Percentiles rank a stretch among this genome's conserved stretches.
Evolutionary conservation across 208 protist genomes (phyloP).

Genomic region (Crithidia expoeki): DNA sequence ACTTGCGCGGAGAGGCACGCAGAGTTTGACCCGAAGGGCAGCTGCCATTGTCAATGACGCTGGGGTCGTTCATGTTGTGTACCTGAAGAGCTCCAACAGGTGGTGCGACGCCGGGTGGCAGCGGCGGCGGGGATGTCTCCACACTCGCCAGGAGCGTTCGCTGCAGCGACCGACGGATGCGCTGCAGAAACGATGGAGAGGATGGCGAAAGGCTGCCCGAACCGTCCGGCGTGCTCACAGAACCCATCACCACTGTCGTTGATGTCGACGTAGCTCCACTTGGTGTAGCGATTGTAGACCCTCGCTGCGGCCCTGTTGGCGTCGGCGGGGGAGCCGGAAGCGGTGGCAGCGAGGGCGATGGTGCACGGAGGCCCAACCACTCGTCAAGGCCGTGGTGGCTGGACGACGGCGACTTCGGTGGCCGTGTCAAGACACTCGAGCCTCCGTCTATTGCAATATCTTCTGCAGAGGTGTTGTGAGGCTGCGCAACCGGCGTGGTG

Average conservation of each 20-base stretch:
- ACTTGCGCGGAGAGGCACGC: constrained; percentile 64
- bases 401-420: not conserved
- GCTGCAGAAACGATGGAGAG: constrained; percentile 8
- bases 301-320: not conserved
- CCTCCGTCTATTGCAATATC: not conserved
- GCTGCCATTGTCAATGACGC: not conserved
- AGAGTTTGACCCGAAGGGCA: not conserved
- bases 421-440: not conserved
- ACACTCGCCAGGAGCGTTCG: not conserved
- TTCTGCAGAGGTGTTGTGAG: not conserved
- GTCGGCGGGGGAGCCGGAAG: constrained; percentile 16
- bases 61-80: not conserved
- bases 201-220: not conserved
- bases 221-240: not conserved
- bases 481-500: constrained; percentile 6
- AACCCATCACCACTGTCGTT: not conserved
- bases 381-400: not conserved
- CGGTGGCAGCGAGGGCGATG: constrained; percentile 12
- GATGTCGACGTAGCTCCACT: not conserved
- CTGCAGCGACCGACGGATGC: constrained; percentile 12
- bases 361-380: constrained; percentile 8
- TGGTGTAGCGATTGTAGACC: not conserved
- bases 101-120: not conserved
- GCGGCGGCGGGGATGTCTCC: constrained; percentile 16
- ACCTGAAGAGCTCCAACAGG: not conserved